Evolutionary conservation across 169 alveolate species (phyloP).

Genomic region (Eimeria necatrix): DNA sequence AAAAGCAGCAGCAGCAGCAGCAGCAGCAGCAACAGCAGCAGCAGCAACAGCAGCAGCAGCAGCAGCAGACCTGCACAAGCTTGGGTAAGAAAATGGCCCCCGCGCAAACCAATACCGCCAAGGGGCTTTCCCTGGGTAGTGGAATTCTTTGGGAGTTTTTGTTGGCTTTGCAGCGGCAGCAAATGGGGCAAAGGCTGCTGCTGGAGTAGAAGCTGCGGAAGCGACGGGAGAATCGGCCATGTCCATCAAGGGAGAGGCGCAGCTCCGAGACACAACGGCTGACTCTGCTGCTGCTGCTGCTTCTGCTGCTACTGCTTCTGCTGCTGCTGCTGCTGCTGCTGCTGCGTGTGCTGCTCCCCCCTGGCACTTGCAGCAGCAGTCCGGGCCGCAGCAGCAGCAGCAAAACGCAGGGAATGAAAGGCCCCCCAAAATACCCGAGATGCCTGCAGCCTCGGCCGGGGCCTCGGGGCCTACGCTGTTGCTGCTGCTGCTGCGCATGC

Average conservation of each 20-base stretch:
- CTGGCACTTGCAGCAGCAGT: background rate
- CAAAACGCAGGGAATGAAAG: background rate
- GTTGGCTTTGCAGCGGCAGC: background rate
- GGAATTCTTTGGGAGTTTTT: background rate
- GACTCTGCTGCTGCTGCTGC: background rate
- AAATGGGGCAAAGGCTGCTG: background rate
- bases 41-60: too few relatives aligned
- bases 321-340: background rate
- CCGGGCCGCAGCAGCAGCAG: conserved; percentile 8
- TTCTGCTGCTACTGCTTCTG: background rate
- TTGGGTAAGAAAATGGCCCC: background rate
- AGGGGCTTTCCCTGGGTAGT: background rate
- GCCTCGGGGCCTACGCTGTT: background rate
- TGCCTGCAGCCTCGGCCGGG: background rate
- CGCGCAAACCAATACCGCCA: background rate
- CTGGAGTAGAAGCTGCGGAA: background rate
- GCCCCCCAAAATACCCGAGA: background rate
- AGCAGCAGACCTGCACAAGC: background rate
- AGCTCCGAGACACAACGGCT: too few relatives aligned
- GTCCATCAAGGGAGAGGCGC: too few relatives aligned
- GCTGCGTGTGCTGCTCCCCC: background rate
- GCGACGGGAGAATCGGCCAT: too few relatives aligned
- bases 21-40: too few relatives aligned
- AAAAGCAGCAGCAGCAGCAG: too few relatives aligned
- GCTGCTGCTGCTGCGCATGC: background rate